Base-by-base conservation (phyloP, 179 eudicot species). In the Actinidia arguta region DNA sequence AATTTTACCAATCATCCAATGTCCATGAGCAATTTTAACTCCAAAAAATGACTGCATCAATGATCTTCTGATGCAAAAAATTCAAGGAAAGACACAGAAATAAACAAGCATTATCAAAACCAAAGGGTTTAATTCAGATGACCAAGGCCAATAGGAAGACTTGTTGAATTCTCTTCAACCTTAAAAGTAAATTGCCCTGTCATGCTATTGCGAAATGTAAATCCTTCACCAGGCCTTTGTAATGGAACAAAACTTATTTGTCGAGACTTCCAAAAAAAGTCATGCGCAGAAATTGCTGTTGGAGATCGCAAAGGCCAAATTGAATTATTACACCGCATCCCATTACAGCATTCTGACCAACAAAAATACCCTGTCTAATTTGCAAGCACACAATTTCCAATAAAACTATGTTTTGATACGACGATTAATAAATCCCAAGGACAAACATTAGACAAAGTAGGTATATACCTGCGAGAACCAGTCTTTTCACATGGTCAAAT, bases 351-450 rank as follows among this genome's bases (percentile, higher is more conserved):
- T 0, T 59, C 74, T 2, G 69, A 27, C 5, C 4, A 44, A 2
- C 69, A 77, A 46, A 16, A 76, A 16, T 82, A 78, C 44, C 79
- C 62, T 18, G 5, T 86, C 1, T 63, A 62, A 54, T 86, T 74
- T 8, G 22, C 66, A 0, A 4, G 66, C 4, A 61, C 5, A 3
- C 66, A 61, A 61, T 61, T 61, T 31, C 82, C 84, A 8, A 72
- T 80, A 6, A 61, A 78, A 14, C 44, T 81, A 4, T 80, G 86
- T 50, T 86, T 83, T 77, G 63, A 81, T 4, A 83, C 81, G 86
- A 83, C 84, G 16, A 80, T 83, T 8, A 80, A 71, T 36, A 80
- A 83, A 70, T 54, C 84, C 3, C 86, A 86, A 64, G 84, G 86
- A 0, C 82, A 81, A 64, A 83, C 84, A 11, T 18, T 80, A 6